These are phyloP conservation scores for Rhododendron kiyosumense DNA, from an alignment of 148 eudicot genomes.

Conservation along the genomic window DNA sequence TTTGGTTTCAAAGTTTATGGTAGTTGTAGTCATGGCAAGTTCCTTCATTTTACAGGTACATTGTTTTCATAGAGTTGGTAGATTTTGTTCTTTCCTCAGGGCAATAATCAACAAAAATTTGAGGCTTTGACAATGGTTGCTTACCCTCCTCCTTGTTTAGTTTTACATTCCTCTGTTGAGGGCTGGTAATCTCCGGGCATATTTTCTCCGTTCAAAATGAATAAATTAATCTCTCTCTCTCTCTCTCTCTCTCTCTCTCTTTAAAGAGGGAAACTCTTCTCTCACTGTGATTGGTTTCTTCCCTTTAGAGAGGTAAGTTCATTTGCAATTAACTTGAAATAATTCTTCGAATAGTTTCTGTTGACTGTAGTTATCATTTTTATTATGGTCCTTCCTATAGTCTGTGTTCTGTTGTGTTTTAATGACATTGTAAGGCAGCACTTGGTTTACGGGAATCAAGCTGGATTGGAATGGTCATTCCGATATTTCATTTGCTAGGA, in stretches of 20 bases:
- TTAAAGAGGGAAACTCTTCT: not conserved
- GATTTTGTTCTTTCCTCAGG: constrained; percentile 3
- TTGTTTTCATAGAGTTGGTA: not conserved
- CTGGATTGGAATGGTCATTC: not conserved
- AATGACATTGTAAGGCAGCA: not conserved
- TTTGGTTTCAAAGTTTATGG: constrained; percentile 6
- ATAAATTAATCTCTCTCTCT: too few relatives aligned
- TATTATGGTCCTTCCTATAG: not conserved
- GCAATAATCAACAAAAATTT: not conserved
- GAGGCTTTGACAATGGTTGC: constrained; percentile 6
- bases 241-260: not conserved
- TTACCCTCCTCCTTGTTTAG: not conserved
- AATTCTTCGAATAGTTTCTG: not conserved
- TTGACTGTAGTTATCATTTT: not conserved
- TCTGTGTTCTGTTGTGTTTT: not conserved
- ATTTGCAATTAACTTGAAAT: not conserved
- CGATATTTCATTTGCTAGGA: not conserved
- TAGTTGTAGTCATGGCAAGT: not conserved
- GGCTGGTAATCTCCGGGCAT: not conserved
- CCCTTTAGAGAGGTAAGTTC: not conserved
- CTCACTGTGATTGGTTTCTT: not conserved
- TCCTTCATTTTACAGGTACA: not conserved
- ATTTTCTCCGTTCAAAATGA: not conserved
- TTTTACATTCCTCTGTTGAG: not conserved
- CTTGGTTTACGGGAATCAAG: not conserved